Evolutionary conservation across 2,329 filamentous ascomycete genomes (phyloP).

Genomic region (Phaeophleospora eucalypticola): DNA sequence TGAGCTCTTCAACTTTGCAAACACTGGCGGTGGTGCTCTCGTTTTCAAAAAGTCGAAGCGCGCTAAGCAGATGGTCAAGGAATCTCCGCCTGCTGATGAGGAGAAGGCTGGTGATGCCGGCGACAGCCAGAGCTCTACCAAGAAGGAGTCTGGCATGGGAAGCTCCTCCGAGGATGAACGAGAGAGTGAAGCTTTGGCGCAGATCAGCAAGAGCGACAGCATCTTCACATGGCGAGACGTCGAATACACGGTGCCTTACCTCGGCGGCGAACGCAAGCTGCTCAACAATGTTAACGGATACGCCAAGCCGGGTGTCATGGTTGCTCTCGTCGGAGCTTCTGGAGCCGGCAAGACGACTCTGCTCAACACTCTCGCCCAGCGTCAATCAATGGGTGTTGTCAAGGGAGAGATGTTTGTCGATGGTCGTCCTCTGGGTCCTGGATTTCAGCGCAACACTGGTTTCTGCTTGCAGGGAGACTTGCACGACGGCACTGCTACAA

Average conservation of each 20-base stretch:
- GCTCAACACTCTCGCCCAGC: constrained; percentile 71
- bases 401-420: constrained; percentile 70
- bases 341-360: constrained; percentile 82
- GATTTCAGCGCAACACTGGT: constrained; percentile 66
- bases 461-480: constrained; percentile 71
- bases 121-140: constrained; percentile 32
- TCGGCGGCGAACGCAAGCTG: constrained; percentile 58
- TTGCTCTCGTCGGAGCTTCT: constrained; percentile 75
- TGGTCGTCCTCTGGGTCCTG: constrained; percentile 55
- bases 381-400: constrained; percentile 62
- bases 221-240: constrained; percentile 70
- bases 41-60: constrained; percentile 67
- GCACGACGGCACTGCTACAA: constrained; percentile 63
- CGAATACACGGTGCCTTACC: constrained; percentile 68
- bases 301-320: constrained; percentile 73
- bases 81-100: constrained; percentile 50
- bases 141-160: constrained; percentile 27
- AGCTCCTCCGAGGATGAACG: constrained; percentile 29
- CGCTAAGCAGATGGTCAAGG: constrained; percentile 51
- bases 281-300: constrained; percentile 70
- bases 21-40: constrained; percentile 62
- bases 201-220: constrained; percentile 55
- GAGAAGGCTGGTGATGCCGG: constrained; percentile 47
- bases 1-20: constrained; percentile 62
- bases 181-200: constrained; percentile 41